Evolutionary conservation across 768 basidiomycete species (phyloP).

Genomic region (Suillus lakei): DNA sequence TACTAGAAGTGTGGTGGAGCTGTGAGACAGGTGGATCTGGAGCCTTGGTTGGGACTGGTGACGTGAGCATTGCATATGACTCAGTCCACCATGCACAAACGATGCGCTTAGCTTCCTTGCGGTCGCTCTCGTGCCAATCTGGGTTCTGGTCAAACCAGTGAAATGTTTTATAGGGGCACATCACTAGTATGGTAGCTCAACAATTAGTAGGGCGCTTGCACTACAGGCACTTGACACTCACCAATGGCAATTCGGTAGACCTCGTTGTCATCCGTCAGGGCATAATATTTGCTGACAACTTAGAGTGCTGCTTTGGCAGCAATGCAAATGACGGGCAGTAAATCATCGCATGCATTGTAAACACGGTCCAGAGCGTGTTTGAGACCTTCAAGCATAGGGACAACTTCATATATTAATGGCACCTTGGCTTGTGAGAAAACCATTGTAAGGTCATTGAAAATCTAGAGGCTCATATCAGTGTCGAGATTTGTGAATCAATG

Average conservation of each 20-base stretch:
- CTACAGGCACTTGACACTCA: neutral
- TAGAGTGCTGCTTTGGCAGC: constrained; percentile 20
- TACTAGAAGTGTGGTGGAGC: too few species aligned
- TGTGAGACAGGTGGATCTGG: too few species aligned
- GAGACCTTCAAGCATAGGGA: constrained; percentile 20
- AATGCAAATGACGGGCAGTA: constrained; percentile 17
- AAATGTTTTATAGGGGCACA: constrained; percentile 32
- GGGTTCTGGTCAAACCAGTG: constrained; percentile 24
- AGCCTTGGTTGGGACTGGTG: neutral
- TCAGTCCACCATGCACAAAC: neutral
- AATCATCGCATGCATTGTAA: constrained; percentile 7
- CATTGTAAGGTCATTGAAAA: constrained; percentile 27
- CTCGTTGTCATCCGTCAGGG: constrained; percentile 27
- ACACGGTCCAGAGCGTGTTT: constrained; percentile 11
- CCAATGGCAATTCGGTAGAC: constrained; percentile 27
- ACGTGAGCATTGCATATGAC: neutral
- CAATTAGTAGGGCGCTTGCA: too few species aligned
- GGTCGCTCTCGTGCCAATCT: neutral
- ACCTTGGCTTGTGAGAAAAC: constrained; percentile 28
- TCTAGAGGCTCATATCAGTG: neutral
- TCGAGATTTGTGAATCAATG: too few species aligned
- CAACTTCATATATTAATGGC: constrained; percentile 18
- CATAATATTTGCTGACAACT: constrained; percentile 25
- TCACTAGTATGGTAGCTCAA: constrained; percentile 17
- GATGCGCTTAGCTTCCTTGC: neutral